These are phyloP conservation scores for Triticum turgidum DNA, from an alignment of 176 grass and related monocot species.

Conservation along the genomic window DNA sequence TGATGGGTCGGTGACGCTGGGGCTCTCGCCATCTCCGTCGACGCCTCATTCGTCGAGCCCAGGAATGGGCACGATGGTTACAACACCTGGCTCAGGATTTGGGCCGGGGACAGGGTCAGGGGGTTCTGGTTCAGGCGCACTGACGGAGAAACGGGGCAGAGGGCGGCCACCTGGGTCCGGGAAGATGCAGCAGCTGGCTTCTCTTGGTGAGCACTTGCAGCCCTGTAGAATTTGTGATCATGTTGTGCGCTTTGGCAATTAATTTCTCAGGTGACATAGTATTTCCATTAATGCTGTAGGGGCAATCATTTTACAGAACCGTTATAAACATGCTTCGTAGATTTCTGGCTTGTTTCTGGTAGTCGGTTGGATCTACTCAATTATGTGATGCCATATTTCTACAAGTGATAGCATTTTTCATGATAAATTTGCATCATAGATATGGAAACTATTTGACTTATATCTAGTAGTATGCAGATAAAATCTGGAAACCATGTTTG, in stretches of 20 bases:
- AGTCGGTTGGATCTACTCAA: neutral
- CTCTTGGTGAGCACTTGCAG: conserved; percentile 56
- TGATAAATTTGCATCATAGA: neutral
- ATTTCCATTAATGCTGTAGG: neutral
- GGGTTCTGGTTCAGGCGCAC: conserved; percentile 40
- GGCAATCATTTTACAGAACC: neutral
- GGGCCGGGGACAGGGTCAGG: conserved; percentile 36
- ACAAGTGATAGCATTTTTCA: neutral
- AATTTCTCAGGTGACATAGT: neutral
- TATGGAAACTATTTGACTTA: neutral
- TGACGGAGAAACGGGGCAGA: conserved; percentile 66
- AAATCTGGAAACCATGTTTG: conserved; percentile 12
- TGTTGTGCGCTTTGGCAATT: neutral
- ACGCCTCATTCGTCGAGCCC: conserved; percentile 25
- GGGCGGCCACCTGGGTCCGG: conserved; percentile 82
- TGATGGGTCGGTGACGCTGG: conserved; percentile 59
- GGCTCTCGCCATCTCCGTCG: conserved; percentile 35
- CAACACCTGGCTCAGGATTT: conserved; percentile 56
- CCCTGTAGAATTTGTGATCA: neutral
- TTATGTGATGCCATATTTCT: neutral
- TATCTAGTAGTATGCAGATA: neutral
- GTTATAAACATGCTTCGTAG: neutral
- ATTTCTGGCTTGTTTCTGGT: neutral
- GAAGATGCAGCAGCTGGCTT: conserved; percentile 84
- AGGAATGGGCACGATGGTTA: conserved; percentile 25